phyloP scores from a whole-genome alignment of 257 asterid species.

The Handroanthus guayacan region DNA sequence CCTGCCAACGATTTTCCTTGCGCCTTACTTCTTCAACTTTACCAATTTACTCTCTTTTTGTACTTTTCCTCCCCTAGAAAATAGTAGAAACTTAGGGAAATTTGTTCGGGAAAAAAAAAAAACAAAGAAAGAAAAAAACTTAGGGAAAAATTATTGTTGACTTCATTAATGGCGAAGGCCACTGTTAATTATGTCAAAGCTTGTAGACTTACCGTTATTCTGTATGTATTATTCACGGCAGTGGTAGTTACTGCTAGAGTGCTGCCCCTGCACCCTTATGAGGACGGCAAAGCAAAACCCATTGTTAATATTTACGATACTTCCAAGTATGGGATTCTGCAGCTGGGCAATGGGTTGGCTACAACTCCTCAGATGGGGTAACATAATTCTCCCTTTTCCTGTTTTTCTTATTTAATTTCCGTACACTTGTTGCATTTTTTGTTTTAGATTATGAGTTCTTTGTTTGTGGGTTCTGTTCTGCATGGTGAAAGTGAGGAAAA shows the following conservation, averaged over 20 bases:
- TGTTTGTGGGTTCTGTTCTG: conserved; percentile 14
- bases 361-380: conserved; percentile 66
- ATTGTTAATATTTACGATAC: conserved; percentile 54
- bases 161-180: conserved; percentile 36
- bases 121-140: neutral
- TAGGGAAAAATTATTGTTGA: neutral
- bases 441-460: neutral
- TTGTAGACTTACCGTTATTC: conserved; percentile 23
- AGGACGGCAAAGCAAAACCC: conserved; percentile 32
- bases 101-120: too few species aligned
- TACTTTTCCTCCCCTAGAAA: too few species aligned
- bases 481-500: neutral
- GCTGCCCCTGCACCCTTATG: conserved; percentile 56
- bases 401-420: neutral
- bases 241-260: conserved; percentile 42
- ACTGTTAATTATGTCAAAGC: conserved; percentile 26
- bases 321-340: conserved; percentile 72
- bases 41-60: neutral
- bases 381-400: neutral
- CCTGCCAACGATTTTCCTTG: neutral
- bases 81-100: too few species aligned
- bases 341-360: conserved; percentile 69
- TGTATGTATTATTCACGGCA: conserved; percentile 42
- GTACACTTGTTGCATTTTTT: neutral
- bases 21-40: conserved; percentile 3